Evolutionary conservation across 768 basidiomycete species (phyloP), one percentile per base, ranked within the genome.

Genomic region (Lentinula sp.): DNA sequence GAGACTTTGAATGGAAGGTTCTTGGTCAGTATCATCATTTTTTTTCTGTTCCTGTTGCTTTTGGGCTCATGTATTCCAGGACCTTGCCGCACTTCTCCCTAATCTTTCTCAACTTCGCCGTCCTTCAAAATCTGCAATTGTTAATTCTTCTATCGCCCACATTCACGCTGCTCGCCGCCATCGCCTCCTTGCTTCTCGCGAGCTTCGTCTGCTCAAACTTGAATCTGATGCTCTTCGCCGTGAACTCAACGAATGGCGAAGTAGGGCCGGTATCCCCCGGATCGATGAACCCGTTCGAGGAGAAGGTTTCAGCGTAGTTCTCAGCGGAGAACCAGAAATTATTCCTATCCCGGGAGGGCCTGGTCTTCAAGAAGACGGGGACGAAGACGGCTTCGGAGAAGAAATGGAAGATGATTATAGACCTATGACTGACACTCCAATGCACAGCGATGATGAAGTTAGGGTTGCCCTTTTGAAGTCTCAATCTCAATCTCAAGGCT

Each of bases 61-160:
- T n/a, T 45, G 23, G 23, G 5, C 16, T 4, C 6, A 15, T 15
- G 18, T 57, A 6, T 32, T 16, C 1, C 21, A 93, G 91, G 92
- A 94, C 67, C 90, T 98, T 53, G 96, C 96, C 62, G 85, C 87
- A 3, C 83, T 96, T 48, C 86, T 98, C 28, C 93, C 96, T 56
- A 91, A 95, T 70, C 86, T 97, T 60, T 89, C 89, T 8, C 84
- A 91, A 69, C 90, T 94, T 73, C 88, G 95, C 64, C 87, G 96
- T 32, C 97, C 97, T 0, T 94, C 91, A 71, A 99, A 99, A 76
- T 92, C 92, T 4, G 89, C 91, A 63, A 98, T 98, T 73, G 95
- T 99, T 74, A 97, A 97, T 74, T 93, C 91, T 42, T 92, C 90
- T 49, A 97, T 98, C 71, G 87, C 93, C 1, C 89, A 93, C 69